Base-by-base conservation (phyloP, 306 rosid genomes). In the Carpinus fangiana region DNA sequence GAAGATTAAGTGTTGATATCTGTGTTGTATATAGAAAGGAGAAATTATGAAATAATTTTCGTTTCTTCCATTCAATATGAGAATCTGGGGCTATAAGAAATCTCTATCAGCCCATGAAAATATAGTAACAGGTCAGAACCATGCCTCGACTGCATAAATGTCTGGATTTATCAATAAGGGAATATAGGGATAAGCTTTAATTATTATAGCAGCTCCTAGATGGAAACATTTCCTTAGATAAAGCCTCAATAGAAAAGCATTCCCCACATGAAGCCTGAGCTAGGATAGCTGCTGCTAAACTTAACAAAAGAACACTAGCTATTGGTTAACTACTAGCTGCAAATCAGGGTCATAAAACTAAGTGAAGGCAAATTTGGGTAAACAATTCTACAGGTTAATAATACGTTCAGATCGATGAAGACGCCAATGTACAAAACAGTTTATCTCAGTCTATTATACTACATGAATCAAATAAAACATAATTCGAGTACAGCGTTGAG, bases 191-290 rank as follows among this genome's bases (percentile, higher is more conserved):
- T 41, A 41, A n/a, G 28, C 52, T 67, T 67, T 17, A 14, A 20
- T 41, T 66, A 36, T 66, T 17, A 17, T 38, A 18, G 51, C 72
- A 67, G 13, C 16, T 67, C 65, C 77, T n/a, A 78, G 47, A 41
- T 41, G 46, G 14, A 41, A 41, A 64, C 59, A 47, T 48, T 68
- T 74, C 71, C 69, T 28, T 18, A 21, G 60, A 55, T 9, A 16
- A 70, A n/a, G 7, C 54, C n/a, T 53, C 45, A 73, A 73, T 26
- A 21, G 56, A 62, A 41, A 18, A 38, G 61, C 60, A 79, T 64
- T 45, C 59, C 83, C 23, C 72, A 71, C 74, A 72, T 46, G 62
- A 53, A 82, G 61, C 76, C 61, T 8, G 65, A 55, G 66, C 76
- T 77, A 69, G 41, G 14, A 45, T 18, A n/a, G 4, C 12, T 45